Evolutionary conservation across 1,284 basidiomycete species (phyloP), one percentile per base, ranked within the genome.

Genomic region (Inonotus obliquus): DNA sequence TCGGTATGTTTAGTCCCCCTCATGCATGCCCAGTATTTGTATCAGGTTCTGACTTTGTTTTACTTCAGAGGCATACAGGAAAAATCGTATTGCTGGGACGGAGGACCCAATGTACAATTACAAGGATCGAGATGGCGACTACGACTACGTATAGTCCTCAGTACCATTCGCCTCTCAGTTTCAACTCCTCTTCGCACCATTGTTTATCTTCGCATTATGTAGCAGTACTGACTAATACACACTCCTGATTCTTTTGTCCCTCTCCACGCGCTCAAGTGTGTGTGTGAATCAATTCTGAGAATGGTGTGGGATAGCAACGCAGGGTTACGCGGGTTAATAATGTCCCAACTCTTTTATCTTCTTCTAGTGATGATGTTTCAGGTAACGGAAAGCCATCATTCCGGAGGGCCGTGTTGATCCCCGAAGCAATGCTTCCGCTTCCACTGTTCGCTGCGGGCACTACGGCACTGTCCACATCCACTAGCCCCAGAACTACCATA

Each of bases 41-140:
- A 27, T 14, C 44, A 47, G 64, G 32, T 58, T 63, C 19, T 37
- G 66, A 65, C 65, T 61, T 69, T 23, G 48, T 29, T 66, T 65
- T 59, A 61, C 66, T 71, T 61, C 77, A 92, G 91, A 96, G 84
- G 87, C 87, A 19, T 96, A 95, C 73, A 81, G 93, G 56, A 87
- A 91, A 83, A 84, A 75, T 57, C 81, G 86, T 55, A 62, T 65
- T 7, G 71, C 73, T 75, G 82, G 67, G 81, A 76, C 79, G 25
- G 91, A 94, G 63, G 93, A 96, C 73, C 93, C 93, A 2, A 94
- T 96, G 91, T 89, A 89, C 37, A 90, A 90, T 68, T 92, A 95
- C 71, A 79, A 89, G 27, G 89, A 92, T 70, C 67, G 69, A 47
- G 82, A 79, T 19, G 60, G 47, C 55, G 60, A 57, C 29, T 61